phyloP scores from a whole-genome alignment of 495 filamentous ascomycete species.

The Filosporella fistucella region DNA sequence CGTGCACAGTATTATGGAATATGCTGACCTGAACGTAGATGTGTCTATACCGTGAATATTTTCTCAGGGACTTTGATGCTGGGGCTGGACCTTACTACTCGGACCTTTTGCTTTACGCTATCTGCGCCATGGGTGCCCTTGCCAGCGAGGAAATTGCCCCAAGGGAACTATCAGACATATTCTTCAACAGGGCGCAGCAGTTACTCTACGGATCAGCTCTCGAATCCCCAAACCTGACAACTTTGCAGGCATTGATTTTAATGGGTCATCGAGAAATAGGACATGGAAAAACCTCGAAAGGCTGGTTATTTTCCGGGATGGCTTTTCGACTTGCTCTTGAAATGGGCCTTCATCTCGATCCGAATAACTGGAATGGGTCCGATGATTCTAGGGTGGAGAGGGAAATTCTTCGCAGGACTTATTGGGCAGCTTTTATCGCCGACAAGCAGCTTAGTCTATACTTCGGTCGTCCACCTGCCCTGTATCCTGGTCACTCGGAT shows the following conservation, averaged over 20 bases:
- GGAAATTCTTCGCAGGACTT: conserved; percentile 27
- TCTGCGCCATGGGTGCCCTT: conserved; percentile 29
- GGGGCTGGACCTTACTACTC: conserved; percentile 30
- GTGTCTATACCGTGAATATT: conserved; percentile 30
- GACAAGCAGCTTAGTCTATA: conserved; percentile 31
- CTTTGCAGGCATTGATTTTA: conserved; percentile 27
- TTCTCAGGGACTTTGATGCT: conserved; percentile 26
- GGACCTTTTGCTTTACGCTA: conserved; percentile 29
- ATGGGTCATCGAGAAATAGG: conserved; percentile 30
- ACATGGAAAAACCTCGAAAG: conserved; percentile 27
- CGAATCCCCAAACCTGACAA: conserved; percentile 29
- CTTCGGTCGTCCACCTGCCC: conserved; percentile 29
- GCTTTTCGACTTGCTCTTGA: conserved; percentile 25
- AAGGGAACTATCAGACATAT: conserved; percentile 26
- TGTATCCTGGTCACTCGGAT: conserved; percentile 29
- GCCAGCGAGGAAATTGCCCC: conserved; percentile 23
- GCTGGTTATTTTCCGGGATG: conserved; percentile 33
- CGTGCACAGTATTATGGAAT: too few relatives aligned
- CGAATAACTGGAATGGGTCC: conserved; percentile 27
- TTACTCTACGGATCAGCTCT: conserved; percentile 27
- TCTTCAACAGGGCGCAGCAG: conserved; percentile 27
- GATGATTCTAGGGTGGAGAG: conserved; percentile 25
- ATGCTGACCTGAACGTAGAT: too few relatives aligned
- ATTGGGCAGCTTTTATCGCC: conserved; percentile 30
- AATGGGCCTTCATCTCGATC: conserved; percentile 34